Evolutionary conservation across 495 filamentous ascomycete genomes (phyloP).

Genomic region (Aspergillus cavernicola): DNA sequence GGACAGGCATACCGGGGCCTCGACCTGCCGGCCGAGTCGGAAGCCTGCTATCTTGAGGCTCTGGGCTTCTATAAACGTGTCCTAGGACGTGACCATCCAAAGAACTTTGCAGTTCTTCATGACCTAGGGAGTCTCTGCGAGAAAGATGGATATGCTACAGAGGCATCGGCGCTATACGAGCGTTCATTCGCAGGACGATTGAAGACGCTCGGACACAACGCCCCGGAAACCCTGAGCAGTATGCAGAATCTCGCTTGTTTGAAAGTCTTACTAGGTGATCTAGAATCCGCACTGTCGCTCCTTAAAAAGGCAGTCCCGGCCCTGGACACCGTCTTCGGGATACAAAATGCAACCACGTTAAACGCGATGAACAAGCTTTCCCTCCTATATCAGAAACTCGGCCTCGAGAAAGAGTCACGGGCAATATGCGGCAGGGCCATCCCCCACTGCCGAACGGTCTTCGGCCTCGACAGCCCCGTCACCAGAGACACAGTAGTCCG

Average conservation of each 20-base stretch:
- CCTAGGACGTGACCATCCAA: constrained; percentile 25
- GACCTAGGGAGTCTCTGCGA: constrained; percentile 28
- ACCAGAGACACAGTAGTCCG: constrained; percentile 25
- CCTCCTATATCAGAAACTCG: constrained; percentile 27
- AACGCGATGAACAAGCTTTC: constrained; percentile 30
- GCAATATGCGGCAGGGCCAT: constrained; percentile 21
- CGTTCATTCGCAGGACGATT: constrained; percentile 29
- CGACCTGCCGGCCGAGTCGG: constrained; percentile 23
- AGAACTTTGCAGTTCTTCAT: constrained; percentile 25
- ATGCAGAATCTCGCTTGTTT: constrained; percentile 32
- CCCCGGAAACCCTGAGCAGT: constrained; percentile 28
- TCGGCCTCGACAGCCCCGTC: constrained; percentile 22
- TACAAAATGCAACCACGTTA: constrained; percentile 27
- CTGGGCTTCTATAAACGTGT: constrained; percentile 26
- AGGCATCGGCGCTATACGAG: constrained; percentile 30
- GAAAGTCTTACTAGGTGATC: constrained; percentile 25
- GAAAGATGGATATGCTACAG: constrained; percentile 28
- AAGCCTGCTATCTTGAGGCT: constrained; percentile 26
- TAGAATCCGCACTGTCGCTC: constrained; percentile 26
- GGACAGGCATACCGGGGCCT: constrained; percentile 26
- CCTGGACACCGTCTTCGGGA: constrained; percentile 27
- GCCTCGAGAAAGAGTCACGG: constrained; percentile 26
- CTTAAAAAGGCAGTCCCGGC: constrained; percentile 29
- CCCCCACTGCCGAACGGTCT: constrained; percentile 26
- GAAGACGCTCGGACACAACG: constrained; percentile 27